Base-by-base conservation (phyloP, 2,329 filamentous ascomycete species). In the Fonsecaea monophora region DNA sequence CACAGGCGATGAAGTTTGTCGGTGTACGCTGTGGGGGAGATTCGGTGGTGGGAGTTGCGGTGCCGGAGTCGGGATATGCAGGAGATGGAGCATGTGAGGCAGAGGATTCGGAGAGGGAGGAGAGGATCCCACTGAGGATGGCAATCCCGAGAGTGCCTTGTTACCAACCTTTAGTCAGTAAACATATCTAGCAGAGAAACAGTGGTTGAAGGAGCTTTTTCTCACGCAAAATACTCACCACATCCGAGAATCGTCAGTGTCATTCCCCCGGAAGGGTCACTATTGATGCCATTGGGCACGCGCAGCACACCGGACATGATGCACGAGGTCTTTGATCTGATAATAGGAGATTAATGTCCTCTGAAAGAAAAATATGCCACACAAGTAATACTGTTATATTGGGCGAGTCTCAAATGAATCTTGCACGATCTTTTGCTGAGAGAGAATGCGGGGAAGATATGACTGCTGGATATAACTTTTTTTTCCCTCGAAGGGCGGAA, bases 111-210 rank as follows among this genome's bases (percentile, higher is more conserved):
- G 82, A 84, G 53, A 95, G 84, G 10, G 90, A 91, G 67, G 87
- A 83, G 72, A 96, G 86, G 75, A 97, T 90, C 70, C 92, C 92
- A 62, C 86, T 89, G 65, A 96, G 86, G 72, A 96, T 94, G 65
- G 92, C 92, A 68, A 92, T 91, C 66, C 92, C 92, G 87, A 96
- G 91, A 61, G 89, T 94, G 71, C 92, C 90, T 93, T 57, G 2
- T 67, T 35, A 4, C 38, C 10, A 42, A 25, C 1, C 5, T 15
- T 32, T 18, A 50, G 50, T 53, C 21, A 66, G 34, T 53, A 30
- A 18, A 34, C 4, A n/a, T 5, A 10, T 55, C 35, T 45, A 37
- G 30, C 30, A 54, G 30, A 18, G 37, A 4, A 56, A 32, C 25
- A 61, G 50, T 15, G n/a, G n/a, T n/a, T 50, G 18, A 25, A 25